phyloP scores from a whole-genome alignment of 2,329 filamentous ascomycete species.

The Colletotrichum aenigma region DNA sequence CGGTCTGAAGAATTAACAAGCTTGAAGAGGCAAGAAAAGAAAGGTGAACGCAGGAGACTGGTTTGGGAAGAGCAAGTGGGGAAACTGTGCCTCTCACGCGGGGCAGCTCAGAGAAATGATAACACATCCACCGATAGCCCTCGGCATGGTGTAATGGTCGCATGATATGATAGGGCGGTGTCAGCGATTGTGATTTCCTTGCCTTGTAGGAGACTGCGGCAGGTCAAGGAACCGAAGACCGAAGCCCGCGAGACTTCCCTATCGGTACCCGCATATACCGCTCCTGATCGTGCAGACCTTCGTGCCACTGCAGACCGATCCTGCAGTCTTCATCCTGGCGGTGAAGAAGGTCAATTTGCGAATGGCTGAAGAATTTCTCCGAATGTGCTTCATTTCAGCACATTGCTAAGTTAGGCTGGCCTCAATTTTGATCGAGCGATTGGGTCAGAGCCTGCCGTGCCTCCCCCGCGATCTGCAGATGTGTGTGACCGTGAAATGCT shows the following conservation, averaged over 20 bases:
- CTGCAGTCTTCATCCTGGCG: not conserved
- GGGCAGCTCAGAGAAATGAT: not conserved
- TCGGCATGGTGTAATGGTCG: not conserved
- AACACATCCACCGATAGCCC: not conserved
- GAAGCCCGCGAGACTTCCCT: not conserved
- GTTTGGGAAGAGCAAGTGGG: not conserved
- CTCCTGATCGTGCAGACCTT: not conserved
- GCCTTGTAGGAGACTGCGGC: not conserved
- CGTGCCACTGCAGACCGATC: not conserved
- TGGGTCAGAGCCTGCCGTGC: not conserved
- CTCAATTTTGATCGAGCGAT: not conserved
- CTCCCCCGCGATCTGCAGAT: not conserved
- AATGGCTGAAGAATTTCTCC: not conserved
- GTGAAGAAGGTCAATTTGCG: not conserved
- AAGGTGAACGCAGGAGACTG: not conserved
- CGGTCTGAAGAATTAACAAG: not conserved
- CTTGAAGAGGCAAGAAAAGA: not conserved
- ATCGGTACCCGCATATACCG: not conserved
- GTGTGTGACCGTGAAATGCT: not conserved
- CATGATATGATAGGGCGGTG: not conserved
- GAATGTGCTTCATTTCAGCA: not conserved
- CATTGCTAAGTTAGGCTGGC: not conserved
- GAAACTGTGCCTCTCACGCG: not conserved
- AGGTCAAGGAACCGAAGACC: not conserved
- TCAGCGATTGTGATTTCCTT: not conserved